These are phyloP conservation scores for Saccharomycopsis selenospora DNA, from an alignment of 805 yeast species.

Conservation along the genomic window DNA sequence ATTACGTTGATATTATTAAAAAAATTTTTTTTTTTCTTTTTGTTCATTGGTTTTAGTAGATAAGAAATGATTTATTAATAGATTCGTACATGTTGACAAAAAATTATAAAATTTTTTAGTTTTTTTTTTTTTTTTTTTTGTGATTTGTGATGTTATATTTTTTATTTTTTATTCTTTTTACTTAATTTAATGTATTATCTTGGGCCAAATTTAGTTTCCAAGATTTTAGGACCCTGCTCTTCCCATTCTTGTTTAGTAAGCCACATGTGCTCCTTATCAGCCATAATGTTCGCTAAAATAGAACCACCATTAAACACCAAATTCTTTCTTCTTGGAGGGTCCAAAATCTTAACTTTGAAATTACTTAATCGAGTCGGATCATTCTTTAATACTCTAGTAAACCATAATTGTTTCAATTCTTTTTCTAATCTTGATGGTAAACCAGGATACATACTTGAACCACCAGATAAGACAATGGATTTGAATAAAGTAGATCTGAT, in stretches of 20 bases:
- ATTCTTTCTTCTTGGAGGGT: constrained; percentile 97
- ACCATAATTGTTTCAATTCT: constrained; percentile 95
- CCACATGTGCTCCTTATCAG: constrained; percentile 99
- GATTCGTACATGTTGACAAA: not conserved
- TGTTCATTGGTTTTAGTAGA: not conserved
- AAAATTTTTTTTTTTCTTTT: no score
- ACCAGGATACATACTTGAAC: constrained; percentile 98
- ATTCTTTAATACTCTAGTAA: constrained; percentile 76
- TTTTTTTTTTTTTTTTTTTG: constrained; percentile 2
- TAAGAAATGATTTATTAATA: not conserved
- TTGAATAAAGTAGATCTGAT: constrained; percentile 80
- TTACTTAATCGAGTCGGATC: constrained; percentile 82
- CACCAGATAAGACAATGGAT: constrained; percentile 93
- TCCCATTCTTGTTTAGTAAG: constrained; percentile 94
- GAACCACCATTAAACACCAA: constrained; percentile 99
- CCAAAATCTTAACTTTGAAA: constrained; percentile 94
- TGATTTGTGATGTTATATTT: no score
- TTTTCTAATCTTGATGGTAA: constrained; percentile 92
- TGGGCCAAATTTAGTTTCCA: constrained; percentile 82
- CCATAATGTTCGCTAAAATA: constrained; percentile 95
- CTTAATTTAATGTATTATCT: constrained; percentile 52
- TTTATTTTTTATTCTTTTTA: not conserved
- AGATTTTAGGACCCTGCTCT: constrained; percentile 84
- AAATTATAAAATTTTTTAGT: not conserved
- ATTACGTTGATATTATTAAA: not conserved